Base-by-base conservation (phyloP, 176 grass and related monocot species). In the Paspalum vaginatum region DNA sequence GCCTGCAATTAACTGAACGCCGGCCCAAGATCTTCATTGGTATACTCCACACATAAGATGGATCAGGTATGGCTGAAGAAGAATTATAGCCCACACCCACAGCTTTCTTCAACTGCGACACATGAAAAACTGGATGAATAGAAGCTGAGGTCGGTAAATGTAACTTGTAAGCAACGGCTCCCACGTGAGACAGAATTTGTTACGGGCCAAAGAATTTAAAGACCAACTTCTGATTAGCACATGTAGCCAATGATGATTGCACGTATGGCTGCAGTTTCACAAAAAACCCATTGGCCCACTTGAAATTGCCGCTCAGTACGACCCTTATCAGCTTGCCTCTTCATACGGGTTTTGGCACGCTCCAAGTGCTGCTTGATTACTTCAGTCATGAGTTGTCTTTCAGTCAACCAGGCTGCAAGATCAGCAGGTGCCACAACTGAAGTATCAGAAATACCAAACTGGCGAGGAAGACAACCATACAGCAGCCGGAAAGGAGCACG, bases 61-160 rank as follows among this genome's bases (percentile, higher is more conserved):
- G n/a, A n/a, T n/a, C n/a, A n/a, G n/a, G n/a, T n/a, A n/a, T n/a
- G n/a, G n/a, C n/a, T n/a, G n/a, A n/a, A n/a, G n/a, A n/a, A n/a
- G n/a, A n/a, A n/a, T n/a, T n/a, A n/a, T n/a, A n/a, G n/a, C n/a
- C n/a, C n/a, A n/a, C n/a, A n/a, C 40, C 40, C 6, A 52, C 4
- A 0, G 50, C 50, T 17, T 14, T 16, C 2, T 55, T 55, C 4
- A 55, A 6, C 17, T 55, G 52, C 1, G 52, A 55, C 0, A 55
- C 17, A 20, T 55, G 52, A 55, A n/a, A n/a, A n/a, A n/a, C 52
- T 0, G 16, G 52, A 55, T 55, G 52, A 20, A 55, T n/a, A 6
- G 4, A 1, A 6, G 15, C 0, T 1, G 4, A 2, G 5, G 16
- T 2, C 1, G 52, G 52, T 0, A 55, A 2, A 0, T 55, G 5